phyloP scores from a whole-genome alignment of 805 yeast genomes.

The Groenewaldozyma salmanticensis region DNA sequence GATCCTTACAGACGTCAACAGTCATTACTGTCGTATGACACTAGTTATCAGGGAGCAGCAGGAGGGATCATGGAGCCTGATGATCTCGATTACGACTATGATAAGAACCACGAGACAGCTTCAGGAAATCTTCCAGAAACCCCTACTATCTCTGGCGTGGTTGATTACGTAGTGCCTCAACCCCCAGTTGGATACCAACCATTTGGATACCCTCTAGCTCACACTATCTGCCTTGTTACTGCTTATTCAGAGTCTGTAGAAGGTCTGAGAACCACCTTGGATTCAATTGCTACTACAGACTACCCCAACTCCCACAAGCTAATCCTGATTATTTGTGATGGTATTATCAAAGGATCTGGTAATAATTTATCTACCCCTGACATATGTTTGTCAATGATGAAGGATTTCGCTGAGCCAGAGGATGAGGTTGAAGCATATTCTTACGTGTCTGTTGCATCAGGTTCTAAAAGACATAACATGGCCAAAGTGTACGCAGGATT shows the following conservation, averaged over 20 bases:
- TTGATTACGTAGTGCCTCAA: conserved; percentile 65
- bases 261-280: conserved; percentile 80
- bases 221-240: conserved; percentile 69
- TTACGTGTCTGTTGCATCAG: conserved; percentile 92
- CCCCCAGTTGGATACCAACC: conserved; percentile 89
- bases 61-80: conserved; percentile 6
- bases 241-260: conserved; percentile 90
- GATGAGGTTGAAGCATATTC: conserved; percentile 77
- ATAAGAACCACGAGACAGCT: conserved; percentile 1
- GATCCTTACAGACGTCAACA: conserved; percentile 7
- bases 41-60: conserved; percentile 20
- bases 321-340: conserved; percentile 82
- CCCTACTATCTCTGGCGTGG: conserved; percentile 3
- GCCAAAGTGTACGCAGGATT: conserved; percentile 95
- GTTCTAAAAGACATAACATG: conserved; percentile 92
- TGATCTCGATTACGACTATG: conserved; percentile 5
- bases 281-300: conserved; percentile 89
- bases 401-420: conserved; percentile 56
- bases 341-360: conserved; percentile 89
- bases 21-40: conserved; percentile 15
- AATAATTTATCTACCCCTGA: conserved; percentile 85
- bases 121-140: background rate
- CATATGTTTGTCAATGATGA: conserved; percentile 78
- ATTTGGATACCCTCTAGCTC: conserved; percentile 68
- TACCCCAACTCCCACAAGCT: conserved; percentile 93